Percentiles rank a stretch among this genome's conserved stretches.
These are phyloP conservation scores for Sporothrix pallida DNA, from an alignment of 2,329 filamentous ascomycete genomes.

Conservation along the genomic window DNA sequence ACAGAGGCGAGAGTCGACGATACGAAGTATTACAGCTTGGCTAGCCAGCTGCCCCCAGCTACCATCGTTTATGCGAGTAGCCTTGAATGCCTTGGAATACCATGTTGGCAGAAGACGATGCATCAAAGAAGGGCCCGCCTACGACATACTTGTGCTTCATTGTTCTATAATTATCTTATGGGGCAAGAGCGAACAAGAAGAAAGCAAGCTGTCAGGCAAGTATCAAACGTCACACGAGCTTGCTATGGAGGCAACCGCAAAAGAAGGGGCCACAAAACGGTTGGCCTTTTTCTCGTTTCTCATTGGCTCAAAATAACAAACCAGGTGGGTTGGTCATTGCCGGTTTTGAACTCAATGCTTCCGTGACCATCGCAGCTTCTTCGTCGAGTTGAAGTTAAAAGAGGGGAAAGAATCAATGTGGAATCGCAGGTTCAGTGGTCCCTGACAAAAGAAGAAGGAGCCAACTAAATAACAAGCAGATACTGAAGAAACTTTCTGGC, in stretches of 20 bases:
- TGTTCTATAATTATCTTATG: slow-evolving; percentile 16
- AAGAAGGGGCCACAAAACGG: not conserved
- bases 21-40: not conserved
- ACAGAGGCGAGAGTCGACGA: not conserved
- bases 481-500: not conserved
- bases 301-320: not conserved
- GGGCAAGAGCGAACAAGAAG: not conserved
- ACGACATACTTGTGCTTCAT: not conserved
- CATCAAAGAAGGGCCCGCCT: not conserved
- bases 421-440: not conserved
- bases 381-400: not conserved
- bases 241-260: slow-evolving; percentile 3
- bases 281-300: not conserved
- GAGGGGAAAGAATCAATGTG: slow-evolving; percentile 1
- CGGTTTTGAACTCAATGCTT: not conserved
- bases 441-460: slow-evolving; percentile 14
- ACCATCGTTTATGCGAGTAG: not conserved
- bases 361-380: not conserved
- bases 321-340: not conserved
- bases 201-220: not conserved
- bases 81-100: slow-evolving; percentile 7
- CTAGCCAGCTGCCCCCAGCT: not conserved
- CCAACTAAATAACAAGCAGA: slow-evolving; percentile 1
- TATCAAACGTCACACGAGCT: not conserved
- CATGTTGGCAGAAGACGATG: slow-evolving; percentile 15